Evolutionary conservation across 306 rosid species (phyloP).

Genomic region (Prinsepia uniflora): DNA sequence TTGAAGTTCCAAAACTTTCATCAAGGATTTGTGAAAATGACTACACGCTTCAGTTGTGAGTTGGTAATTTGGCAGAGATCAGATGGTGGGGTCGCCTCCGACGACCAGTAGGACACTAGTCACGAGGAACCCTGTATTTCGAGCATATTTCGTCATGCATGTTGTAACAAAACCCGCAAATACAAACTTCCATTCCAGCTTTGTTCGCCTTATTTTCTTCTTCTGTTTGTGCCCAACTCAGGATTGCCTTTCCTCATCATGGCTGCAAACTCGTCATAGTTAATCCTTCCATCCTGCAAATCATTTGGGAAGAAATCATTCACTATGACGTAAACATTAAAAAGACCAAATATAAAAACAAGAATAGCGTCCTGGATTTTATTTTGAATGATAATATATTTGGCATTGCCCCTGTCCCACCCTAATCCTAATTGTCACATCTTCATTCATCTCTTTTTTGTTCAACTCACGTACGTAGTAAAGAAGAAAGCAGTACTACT

Average conservation of each 20-base stretch:
- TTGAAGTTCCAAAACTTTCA: no score
- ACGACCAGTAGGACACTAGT: no score
- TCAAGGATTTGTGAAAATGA: no score
- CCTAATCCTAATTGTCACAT: neutral
- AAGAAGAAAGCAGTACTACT: neutral
- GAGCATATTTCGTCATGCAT: neutral
- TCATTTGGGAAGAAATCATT: conserved; percentile 16
- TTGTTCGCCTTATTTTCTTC: conserved; percentile 45
- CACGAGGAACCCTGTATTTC: no score
- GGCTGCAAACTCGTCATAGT: conserved; percentile 85
- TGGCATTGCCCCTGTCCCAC: neutral
- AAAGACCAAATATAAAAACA: neutral
- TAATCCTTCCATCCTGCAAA: conserved; percentile 83
- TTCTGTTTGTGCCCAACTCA: conserved; percentile 50
- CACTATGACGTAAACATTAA: neutral
- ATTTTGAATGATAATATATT: neutral
- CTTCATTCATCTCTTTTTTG: neutral
- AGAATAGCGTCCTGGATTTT: neutral
- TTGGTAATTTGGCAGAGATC: no score
- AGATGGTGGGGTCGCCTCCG: no score
- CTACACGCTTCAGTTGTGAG: no score
- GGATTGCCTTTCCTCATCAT: conserved; percentile 98
- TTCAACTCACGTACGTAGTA: neutral
- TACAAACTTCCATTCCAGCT: neutral
- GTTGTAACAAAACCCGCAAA: neutral